Evolutionary conservation across 768 basidiomycete genomes (phyloP), one percentile per base, ranked within the genome.

Genomic region (Plicaturopsis crispa): DNA sequence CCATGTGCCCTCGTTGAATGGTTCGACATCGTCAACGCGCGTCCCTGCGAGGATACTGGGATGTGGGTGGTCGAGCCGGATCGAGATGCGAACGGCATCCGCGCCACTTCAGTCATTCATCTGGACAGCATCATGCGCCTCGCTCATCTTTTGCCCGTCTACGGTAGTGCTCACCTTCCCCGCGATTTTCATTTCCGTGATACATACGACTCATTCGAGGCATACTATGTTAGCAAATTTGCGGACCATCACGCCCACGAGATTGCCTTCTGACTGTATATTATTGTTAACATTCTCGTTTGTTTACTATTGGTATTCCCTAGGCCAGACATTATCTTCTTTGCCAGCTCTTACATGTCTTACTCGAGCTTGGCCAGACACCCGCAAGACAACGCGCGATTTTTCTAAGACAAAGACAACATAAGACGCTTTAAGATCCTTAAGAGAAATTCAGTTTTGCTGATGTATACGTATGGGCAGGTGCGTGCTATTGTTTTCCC

Each of bases 1-100:
- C 50, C 48, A 10, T 60, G 58, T 42, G 56, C 51, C 4, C 31
- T 58, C 1, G 48, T 56, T 0, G 36, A 35, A 6, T 58, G 53
- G 56, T 59, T 48, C 39, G 43, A 44, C 8, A 10, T 36, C 2
- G 31, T 49, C 26, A 47, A 47, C 11, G 35, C 48, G 16, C 43
- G 43, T 17, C 51, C 45, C 3, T 49, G 53, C 30, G 21, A 37
- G 8, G 44, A 45, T 6, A 56, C 49, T 12, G 56, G 50, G 20
- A 56, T 59, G 52, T 59, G 55, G 56, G 48, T 45, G 30, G 59
- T 60, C 2, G 35, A 45, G n/a, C 59, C 54, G 19, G 57, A 60
- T n/a, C 33, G 51, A 22, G 39, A 48, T 34, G 34, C 18, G 22
- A 7, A 33, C 18, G 39, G 42, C 10, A 18, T 6, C 1, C 48